These are phyloP conservation scores for Athelia sp. DNA, from an alignment of 1,284 basidiomycete genomes.

Conservation along the genomic window DNA sequence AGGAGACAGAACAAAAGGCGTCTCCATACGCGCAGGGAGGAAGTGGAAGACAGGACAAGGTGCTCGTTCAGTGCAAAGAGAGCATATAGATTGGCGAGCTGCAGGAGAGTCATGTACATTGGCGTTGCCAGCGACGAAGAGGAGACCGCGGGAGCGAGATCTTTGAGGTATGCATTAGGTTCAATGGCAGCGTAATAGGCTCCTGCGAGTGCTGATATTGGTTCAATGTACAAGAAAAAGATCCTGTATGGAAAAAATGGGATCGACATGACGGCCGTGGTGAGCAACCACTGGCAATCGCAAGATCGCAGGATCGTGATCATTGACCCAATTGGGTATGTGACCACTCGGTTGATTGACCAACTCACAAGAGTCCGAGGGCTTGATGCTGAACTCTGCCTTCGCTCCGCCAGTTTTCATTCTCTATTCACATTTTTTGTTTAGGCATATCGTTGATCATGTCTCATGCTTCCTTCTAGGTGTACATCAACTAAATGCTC, in stretches of 20 bases:
- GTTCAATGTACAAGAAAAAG: slow-evolving; percentile 51
- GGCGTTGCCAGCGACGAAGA: slow-evolving; percentile 23
- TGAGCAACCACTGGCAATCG: no score
- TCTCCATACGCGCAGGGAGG: slow-evolving; percentile 36
- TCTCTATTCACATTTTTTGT: no score
- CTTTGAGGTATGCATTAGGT: slow-evolving; percentile 34
- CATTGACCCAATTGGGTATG: no score
- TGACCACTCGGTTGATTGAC: no score
- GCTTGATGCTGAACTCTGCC: no score
- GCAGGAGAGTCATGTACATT: slow-evolving; percentile 36
- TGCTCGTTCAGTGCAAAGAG: slow-evolving; percentile 51
- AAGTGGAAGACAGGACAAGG: slow-evolving; percentile 41
- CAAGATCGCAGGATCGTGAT: no score
- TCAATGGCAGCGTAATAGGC: slow-evolving; percentile 40
- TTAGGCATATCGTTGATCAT: no score
- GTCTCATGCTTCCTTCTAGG: no score
- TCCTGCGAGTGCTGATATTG: slow-evolving; percentile 43
- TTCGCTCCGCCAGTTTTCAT: no score
- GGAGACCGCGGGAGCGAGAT: slow-evolving; percentile 22
- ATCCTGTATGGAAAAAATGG: slow-evolving; percentile 29
- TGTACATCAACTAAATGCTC: no score
- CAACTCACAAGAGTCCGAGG: no score
- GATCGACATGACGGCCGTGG: slow-evolving; percentile 5
- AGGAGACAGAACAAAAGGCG: slow-evolving; percentile 39
- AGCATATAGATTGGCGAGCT: slow-evolving; percentile 47